Evolutionary conservation across 108 stramenopile species (phyloP), one percentile per base, ranked within the genome.

Genomic region (Skeletonema menzelii): DNA sequence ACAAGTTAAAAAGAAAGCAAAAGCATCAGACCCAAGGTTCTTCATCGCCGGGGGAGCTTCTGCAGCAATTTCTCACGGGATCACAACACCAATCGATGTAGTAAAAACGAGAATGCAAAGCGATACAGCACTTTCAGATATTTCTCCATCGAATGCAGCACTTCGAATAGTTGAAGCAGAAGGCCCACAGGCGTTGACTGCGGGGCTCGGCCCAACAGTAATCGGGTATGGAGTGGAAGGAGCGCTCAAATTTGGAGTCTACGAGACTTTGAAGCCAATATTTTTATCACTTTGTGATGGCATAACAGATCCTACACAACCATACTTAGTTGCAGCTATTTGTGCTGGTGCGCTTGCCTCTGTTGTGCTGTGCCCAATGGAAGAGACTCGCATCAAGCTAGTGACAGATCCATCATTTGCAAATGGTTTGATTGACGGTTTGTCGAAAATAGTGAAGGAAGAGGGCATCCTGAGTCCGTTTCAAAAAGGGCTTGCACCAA

Each of bases 11-110:
- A 63, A 31, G 31, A 67, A 32, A 35, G n/a, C n/a, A n/a, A 76
- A 63, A 49, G 24, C 63, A 17, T 27, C 71, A 4, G 81, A 77
- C 66, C 59, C 71, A 34, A 32, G 93, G 40, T 94, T 79, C 71
- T 94, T 88, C 80, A 44, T 88, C 20, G 90, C 94, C 4, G 91
- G 91, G 28, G 91, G 90, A 26, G 64, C 88, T 27, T 92, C 89
- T 63, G 92, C 95, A 12, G 91, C 95, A 26, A 58, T 82, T 12
- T 92, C 92, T 8, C 95, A 91, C 58, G 85, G 87, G 11, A 77
- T 87, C 34, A 85, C 91, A 24, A 90, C 90, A 11, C 95, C 95
- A 8, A 63, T 95, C 17, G 95, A 96, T 75, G 95, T 94, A 26
- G 82, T 96, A 5, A 96, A 94, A 75, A 86, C 86, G 35, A 55